Conservation (phyloP, 106 monocot genomes). For the Dendrobium nobile region DNA sequence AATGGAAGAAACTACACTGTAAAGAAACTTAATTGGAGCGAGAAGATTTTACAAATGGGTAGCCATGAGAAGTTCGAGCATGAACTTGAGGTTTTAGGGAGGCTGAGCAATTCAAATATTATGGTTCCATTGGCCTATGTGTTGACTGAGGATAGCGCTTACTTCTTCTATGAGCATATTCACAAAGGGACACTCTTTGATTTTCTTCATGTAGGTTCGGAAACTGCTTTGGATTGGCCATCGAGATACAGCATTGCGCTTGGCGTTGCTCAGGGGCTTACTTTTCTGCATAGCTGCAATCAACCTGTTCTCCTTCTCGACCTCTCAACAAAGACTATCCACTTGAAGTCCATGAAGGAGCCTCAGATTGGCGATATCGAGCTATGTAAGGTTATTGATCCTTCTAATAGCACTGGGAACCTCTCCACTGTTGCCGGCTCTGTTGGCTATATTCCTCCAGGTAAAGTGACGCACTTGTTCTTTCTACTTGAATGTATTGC, state of each 20-base stretch:
- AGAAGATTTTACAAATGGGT: slow-evolving; percentile 47
- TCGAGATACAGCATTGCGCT: slow-evolving; percentile 54
- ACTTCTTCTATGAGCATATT: slow-evolving; percentile 51
- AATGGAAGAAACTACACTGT: slow-evolving; percentile 40
- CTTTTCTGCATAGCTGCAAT: slow-evolving; percentile 54
- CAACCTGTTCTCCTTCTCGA: slow-evolving; percentile 59
- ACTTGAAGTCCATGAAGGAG: slow-evolving; percentile 53
- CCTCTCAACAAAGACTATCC: slow-evolving; percentile 52
- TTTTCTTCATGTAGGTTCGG: slow-evolving; percentile 32
- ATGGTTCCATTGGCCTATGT: slow-evolving; percentile 68
- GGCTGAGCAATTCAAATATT: slow-evolving; percentile 51
- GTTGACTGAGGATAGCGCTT: slow-evolving; percentile 51
- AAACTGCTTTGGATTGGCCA: slow-evolving; percentile 31
- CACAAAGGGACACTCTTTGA: slow-evolving; percentile 52
- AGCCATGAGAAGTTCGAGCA: slow-evolving; percentile 33
- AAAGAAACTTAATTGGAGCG: slow-evolving; percentile 53
- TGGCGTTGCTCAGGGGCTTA: slow-evolving; percentile 58
- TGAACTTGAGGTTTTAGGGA: slow-evolving; percentile 49
- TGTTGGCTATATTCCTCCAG: slow-evolving; percentile 75
- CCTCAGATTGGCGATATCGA: slow-evolving; percentile 76
- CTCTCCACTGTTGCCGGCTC: slow-evolving; percentile 61
- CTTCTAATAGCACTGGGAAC: slow-evolving; percentile 53
- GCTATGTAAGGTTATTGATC: slow-evolving; percentile 61
- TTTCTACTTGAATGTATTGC: too few species aligned
- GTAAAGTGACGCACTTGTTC: slow-evolving; percentile 14